These are phyloP conservation scores for Pilaira anomala DNA, from an alignment of 192 early-diverging fungal species.

Conservation along the genomic window DNA sequence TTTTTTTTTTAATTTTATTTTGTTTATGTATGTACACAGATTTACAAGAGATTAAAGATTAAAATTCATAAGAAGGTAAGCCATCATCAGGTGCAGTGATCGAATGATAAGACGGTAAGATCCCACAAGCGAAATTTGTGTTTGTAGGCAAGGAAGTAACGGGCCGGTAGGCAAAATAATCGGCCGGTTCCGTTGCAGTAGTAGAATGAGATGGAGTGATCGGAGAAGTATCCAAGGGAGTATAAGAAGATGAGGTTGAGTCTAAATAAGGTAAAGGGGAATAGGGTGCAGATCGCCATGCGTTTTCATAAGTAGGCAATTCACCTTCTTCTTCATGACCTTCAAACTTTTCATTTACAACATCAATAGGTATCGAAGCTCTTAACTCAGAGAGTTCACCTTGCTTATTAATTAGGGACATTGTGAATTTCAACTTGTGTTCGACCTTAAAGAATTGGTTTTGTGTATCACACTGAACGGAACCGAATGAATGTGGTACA, in stretches of 20 bases:
- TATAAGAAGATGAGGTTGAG: conserved; percentile 2
- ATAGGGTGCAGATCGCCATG: conserved; percentile 26
- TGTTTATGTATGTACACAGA: too few species aligned
- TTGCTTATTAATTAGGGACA: conserved; percentile 26
- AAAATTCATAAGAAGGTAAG: conserved; percentile 3
- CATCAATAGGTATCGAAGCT: conserved; percentile 30
- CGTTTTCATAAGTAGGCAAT: conserved; percentile 39
- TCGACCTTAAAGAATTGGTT: conserved; percentile 30
- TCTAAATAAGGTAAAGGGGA: neutral
- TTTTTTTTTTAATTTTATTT: neutral
- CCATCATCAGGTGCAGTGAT: neutral
- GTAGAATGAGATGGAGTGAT: neutral
- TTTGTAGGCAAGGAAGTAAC: neutral
- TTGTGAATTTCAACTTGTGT: conserved; percentile 37
- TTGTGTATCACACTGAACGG: conserved; percentile 30
- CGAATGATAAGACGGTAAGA: conserved; percentile 7
- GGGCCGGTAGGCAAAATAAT: neutral
- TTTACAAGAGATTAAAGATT: neutral
- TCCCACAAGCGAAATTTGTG: neutral
- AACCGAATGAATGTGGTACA: conserved; percentile 18
- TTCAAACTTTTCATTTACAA: conserved; percentile 9
- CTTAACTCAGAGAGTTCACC: conserved; percentile 36
- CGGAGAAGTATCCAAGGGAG: conserved; percentile 6
- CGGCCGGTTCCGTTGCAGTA: neutral
- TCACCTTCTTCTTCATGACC: conserved; percentile 23